A percentile compares a stretch with the other conserved stretches of the same genome.
phyloP scores from a whole-genome alignment of 2,329 filamentous ascomycete genomes.

The Orbilia ellipsospora region DNA sequence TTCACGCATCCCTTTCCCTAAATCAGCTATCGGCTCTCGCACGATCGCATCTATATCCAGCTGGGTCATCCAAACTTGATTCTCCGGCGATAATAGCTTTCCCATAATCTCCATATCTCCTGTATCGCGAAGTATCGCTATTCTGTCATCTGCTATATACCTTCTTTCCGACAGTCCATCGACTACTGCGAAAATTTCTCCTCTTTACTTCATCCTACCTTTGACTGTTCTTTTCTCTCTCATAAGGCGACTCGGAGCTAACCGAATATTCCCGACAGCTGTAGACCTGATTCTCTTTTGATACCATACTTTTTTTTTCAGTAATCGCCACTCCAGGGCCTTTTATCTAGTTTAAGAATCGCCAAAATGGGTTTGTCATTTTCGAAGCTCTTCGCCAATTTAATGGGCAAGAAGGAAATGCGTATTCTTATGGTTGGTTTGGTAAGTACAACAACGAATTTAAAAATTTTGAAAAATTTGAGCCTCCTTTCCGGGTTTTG shows the following conservation, averaged over 20 bases:
- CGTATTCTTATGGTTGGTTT: slow-evolving; percentile 99
- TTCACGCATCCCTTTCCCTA: not conserved
- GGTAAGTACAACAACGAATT: slow-evolving; percentile 56
- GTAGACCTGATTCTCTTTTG: slow-evolving; percentile 22
- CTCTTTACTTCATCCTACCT: not conserved
- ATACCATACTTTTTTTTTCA: slow-evolving; percentile 12
- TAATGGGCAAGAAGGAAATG: slow-evolving; percentile 99
- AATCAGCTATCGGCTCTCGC: slow-evolving; percentile 14
- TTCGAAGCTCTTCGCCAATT: slow-evolving; percentile 94
- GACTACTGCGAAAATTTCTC: slow-evolving; percentile 19
- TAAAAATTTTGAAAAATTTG: too few relatives aligned
- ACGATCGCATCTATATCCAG: slow-evolving; percentile 13
- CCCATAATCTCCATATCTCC: slow-evolving; percentile 23
- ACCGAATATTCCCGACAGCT: slow-evolving; percentile 18
- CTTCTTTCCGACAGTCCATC: slow-evolving; percentile 4
- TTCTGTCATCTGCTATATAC: slow-evolving; percentile 13
- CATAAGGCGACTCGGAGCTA: slow-evolving; percentile 45
- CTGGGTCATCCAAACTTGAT: slow-evolving; percentile 1
- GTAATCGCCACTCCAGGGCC: not conserved
- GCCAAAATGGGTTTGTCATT: slow-evolving; percentile 95
- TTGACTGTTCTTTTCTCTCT: slow-evolving; percentile 9
- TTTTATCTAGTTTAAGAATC: slow-evolving; percentile 57
- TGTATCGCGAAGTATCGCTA: slow-evolving; percentile 28
- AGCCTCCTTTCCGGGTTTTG: not conserved
- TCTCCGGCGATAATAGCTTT: slow-evolving; percentile 24